Base-by-base conservation (phyloP, 768 basidiomycete genomes). In the Gymnopilus junonius region DNA sequence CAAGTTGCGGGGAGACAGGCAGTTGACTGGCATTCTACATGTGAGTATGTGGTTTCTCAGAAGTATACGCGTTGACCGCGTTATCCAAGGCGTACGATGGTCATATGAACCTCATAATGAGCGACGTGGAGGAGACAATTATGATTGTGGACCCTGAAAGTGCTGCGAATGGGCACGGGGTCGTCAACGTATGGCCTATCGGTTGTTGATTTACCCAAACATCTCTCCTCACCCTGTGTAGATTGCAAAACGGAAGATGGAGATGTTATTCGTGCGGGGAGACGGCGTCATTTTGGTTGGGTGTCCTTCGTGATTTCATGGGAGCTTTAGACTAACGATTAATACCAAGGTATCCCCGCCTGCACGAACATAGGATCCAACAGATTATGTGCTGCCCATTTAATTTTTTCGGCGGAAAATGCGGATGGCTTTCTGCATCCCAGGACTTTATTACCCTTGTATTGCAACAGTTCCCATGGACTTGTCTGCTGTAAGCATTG, bases 41-140 rank as follows among this genome's bases (percentile, higher is more conserved):
- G 97, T 97, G 71, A 51, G 92, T 75, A 51, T 46, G 59, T 58
- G 35, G 42, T 46, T 42, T 39, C 21, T 25, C 65, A 62, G 58
- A 5, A n/a, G 46, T 43, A 61, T 63, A 59, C 58, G 48, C 65
- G 40, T 40, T 65, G 46, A 66, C 63, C 29, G 21, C 50, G 55
- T 55, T 55, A 64, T 68, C 12, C 71, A 99, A n/a, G 97, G 97
- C 97, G 21, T 99, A 99, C 72, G 97, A 99, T 79, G 97, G 96
- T n/a, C 97, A 99, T 77, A 99, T 99, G 97, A 99, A 99, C 76
- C 83, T 99, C 70, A 97, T 99, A 65, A 83, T 99, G 69, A 95
- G 94, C 70, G 94, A 98, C 72, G 97, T 98, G 15, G 97, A 98
- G 74, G 97, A 99, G 80, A 95, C 92, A 2, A 94, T 99, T 65